These are phyloP conservation scores for Rhynchosporium agropyri DNA, from an alignment of 2,329 filamentous ascomycete species.

Conservation along the genomic window DNA sequence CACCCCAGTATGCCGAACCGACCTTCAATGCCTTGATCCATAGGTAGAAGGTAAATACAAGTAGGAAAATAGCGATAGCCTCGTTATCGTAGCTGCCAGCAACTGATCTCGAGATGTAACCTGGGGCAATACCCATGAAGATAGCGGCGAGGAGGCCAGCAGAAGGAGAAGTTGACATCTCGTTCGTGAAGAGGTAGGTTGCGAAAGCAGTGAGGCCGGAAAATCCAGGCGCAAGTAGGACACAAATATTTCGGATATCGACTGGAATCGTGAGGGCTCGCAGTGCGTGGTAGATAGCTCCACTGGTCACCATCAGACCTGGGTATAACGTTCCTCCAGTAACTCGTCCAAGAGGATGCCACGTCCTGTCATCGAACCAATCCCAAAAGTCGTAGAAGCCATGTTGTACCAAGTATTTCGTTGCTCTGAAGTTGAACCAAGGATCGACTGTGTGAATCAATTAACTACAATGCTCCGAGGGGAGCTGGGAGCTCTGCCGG, in stretches of 20 bases:
- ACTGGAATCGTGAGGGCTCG: conserved; percentile 87
- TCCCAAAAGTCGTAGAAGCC: conserved; percentile 99
- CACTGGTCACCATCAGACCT: conserved; percentile 98
- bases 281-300: conserved; percentile 91
- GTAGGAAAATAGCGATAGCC: conserved; percentile 97
- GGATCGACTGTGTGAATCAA: conserved; percentile 75
- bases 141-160: conserved; percentile 90
- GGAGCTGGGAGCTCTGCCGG: conserved; percentile 34
- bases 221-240: conserved; percentile 90
- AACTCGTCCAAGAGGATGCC: conserved; percentile 97
- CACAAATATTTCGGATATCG: conserved; percentile 98
- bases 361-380: conserved; percentile 99
- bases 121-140: conserved; percentile 97
- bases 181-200: conserved; percentile 91
- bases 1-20: conserved; percentile 95
- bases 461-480: conserved; percentile 36
- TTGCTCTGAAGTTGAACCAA: conserved; percentile 99
- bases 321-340: conserved; percentile 99
- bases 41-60: conserved; percentile 97
- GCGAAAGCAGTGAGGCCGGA: conserved; percentile 93
- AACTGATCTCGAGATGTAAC: conserved; percentile 97
- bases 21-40: conserved; percentile 99
- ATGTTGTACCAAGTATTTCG: conserved; percentile 95
- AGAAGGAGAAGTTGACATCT: conserved; percentile 94
- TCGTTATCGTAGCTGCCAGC: conserved; percentile 99